Conservation (phyloP, 495 filamentous ascomycete genomes). For the Astrothelium subdiscretum region DNA sequence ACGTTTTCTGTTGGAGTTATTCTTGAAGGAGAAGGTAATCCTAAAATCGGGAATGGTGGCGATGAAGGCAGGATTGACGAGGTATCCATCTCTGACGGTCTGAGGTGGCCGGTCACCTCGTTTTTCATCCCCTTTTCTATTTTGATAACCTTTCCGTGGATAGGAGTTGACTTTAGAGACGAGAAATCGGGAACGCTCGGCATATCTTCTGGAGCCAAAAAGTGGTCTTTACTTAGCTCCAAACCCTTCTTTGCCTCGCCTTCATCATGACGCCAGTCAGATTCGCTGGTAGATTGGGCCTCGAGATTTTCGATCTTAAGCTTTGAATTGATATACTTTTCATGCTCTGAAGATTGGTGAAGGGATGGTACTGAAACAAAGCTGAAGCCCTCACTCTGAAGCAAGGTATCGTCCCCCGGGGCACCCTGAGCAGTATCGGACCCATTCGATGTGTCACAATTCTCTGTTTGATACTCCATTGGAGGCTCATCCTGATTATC, state of each 20-base stretch:
- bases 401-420: constrained; percentile 22
- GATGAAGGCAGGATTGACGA: not conserved
- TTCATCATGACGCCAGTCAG: not conserved
- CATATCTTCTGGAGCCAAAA: not conserved
- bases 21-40: not conserved
- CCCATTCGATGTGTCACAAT: not conserved
- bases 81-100: not conserved
- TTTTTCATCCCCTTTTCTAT: not conserved
- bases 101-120: not conserved
- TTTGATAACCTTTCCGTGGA: not conserved
- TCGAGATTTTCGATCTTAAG: not conserved
- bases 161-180: not conserved
- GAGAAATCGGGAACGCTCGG: not conserved
- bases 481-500: constrained; percentile 16
- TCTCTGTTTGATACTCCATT: constrained; percentile 1
- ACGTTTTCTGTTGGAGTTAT: not conserved
- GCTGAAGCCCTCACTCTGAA: constrained; percentile 29
- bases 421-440: not conserved
- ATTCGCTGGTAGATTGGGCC: not conserved
- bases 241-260: not conserved
- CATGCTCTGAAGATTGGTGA: constrained; percentile 11
- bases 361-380: constrained; percentile 29
- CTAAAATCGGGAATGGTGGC: not conserved
- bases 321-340: not conserved
- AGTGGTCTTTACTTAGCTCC: not conserved